These are phyloP conservation scores for Ehretia macrophylla DNA, from an alignment of 257 asterid species.

Conservation along the genomic window DNA sequence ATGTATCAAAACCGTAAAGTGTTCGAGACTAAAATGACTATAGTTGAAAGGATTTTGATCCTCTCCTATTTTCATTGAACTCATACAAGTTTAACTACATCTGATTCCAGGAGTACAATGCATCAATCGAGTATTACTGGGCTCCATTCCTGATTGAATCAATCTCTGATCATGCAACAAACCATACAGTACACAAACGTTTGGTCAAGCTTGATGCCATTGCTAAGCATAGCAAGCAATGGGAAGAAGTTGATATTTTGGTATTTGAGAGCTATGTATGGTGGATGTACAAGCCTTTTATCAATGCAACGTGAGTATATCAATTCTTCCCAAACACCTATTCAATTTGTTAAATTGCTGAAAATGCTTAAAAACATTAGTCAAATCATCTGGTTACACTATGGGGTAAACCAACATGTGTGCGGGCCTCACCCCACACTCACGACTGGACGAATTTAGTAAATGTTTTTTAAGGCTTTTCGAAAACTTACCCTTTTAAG, in stretches of 20 bases:
- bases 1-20: too few species aligned
- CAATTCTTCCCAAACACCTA: not conserved
- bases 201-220: conserved; percentile 71
- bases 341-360: too few species aligned
- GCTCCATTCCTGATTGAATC: conserved; percentile 91
- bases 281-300: conserved; percentile 90
- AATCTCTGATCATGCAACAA: conserved; percentile 76
- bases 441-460: too few species aligned
- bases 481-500: too few species aligned
- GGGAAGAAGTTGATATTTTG: conserved; percentile 73
- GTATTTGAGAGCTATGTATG: conserved; percentile 86
- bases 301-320: conserved; percentile 64
- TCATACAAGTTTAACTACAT: not conserved
- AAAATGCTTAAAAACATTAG: too few species aligned
- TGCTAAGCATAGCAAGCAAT: conserved; percentile 60
- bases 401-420: too few species aligned
- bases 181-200: conserved; percentile 64
- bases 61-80: too few species aligned
- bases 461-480: too few species aligned
- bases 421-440: too few species aligned
- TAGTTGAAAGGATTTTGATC: too few species aligned
- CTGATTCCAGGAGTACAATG: conserved; percentile 61
- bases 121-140: conserved; percentile 88
- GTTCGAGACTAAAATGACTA: too few species aligned
- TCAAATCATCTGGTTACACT: too few species aligned